Base-by-base conservation (phyloP, 208 protist genomes). In the Crithidia brevicula region DNA sequence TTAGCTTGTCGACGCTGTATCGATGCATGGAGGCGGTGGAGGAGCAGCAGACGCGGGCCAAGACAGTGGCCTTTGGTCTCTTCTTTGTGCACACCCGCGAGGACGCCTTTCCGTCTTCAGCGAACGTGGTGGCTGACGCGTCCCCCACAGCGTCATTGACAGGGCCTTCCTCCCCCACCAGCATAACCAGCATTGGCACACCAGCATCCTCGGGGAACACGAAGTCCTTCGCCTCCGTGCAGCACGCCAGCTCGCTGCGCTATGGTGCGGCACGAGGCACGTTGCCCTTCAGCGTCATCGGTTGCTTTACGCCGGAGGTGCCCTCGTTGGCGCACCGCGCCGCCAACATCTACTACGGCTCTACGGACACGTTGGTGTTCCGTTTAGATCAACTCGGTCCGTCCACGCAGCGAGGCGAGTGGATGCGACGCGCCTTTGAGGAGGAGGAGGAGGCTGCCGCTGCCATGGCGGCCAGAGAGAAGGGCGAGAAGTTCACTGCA, bases 281-380 rank as follows among this genome's bases (percentile, higher is more conserved):
- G 27, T 23, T 50, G 42, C 58, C 59, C 16, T 34, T 59, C 54
- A 31, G 72, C 52, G 67, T 85, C 8, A 53, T 92, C n/a, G 86
- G 86, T 34, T 88, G 82, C 70, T 88, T 87, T 62, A 85, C 82
- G 6, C 80, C 82, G 0, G 67, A 81, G 25, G 83, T 87, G 36
- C 86, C 86, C 13, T 81, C 69, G 16, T 42, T 83, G 30, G 52
- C 54, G 15, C 74, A 36, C 25, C 74, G 77, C 59, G 52, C 59
- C 3, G 74, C 68, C 10, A 81, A 88, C 53, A 42, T 72, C 1
- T 91, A 83, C 68, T 91, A 67, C 54, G 85, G 86, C 25, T 83
- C 80, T 4, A 6, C 52, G 13, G 82, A 87, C 1, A 82, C 82
- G 10, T 82, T 76, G 53, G 82, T 92, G 20, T 92, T 92, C 60